A percentile compares a stretch with the other conserved stretches of the same genome.
Evolutionary conservation across 495 filamentous ascomycete genomes (phyloP).

Genomic region (Thermochaetoides thermophila): DNA sequence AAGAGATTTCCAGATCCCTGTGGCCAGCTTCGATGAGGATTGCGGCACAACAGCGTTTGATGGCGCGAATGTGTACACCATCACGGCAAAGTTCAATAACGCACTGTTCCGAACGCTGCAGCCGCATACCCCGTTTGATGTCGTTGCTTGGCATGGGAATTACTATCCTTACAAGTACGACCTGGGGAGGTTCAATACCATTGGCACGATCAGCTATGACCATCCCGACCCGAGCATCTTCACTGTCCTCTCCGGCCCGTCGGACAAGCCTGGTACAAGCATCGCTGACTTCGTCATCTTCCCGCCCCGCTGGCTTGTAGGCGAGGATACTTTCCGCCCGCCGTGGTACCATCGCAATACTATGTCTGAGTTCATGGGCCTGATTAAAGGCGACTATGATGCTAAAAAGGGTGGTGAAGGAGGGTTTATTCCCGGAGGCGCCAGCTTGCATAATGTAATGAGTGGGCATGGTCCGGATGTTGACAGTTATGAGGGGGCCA

Average conservation of each 20-base stretch:
- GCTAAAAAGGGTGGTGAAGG: slow-evolving; percentile 33
- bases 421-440: slow-evolving; percentile 45
- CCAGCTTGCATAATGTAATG: slow-evolving; percentile 44
- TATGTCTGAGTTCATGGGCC: slow-evolving; percentile 78
- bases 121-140: slow-evolving; percentile 63
- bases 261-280: slow-evolving; percentile 46
- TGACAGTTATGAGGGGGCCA: slow-evolving; percentile 49
- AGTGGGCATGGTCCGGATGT: slow-evolving; percentile 45
- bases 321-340: slow-evolving; percentile 64
- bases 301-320: slow-evolving; percentile 67
- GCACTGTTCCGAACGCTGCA: slow-evolving; percentile 60
- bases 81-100: slow-evolving; percentile 69
- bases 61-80: slow-evolving; percentile 34
- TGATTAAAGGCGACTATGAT: slow-evolving; percentile 51
- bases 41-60: slow-evolving; percentile 23
- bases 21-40: slow-evolving; percentile 59
- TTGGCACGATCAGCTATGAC: slow-evolving; percentile 60
- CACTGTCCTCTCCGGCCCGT: slow-evolving; percentile 64
- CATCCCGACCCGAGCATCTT: slow-evolving; percentile 75
- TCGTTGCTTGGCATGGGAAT: slow-evolving; percentile 69
- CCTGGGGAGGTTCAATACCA: slow-evolving; percentile 62
- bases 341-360: slow-evolving; percentile 74
- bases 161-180: slow-evolving; percentile 87
- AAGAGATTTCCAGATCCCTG: slow-evolving; percentile 75
- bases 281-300: slow-evolving; percentile 77